Base-by-base conservation (phyloP, 2,329 filamentous ascomycete species). In the Aspergillus sp. region DNA sequence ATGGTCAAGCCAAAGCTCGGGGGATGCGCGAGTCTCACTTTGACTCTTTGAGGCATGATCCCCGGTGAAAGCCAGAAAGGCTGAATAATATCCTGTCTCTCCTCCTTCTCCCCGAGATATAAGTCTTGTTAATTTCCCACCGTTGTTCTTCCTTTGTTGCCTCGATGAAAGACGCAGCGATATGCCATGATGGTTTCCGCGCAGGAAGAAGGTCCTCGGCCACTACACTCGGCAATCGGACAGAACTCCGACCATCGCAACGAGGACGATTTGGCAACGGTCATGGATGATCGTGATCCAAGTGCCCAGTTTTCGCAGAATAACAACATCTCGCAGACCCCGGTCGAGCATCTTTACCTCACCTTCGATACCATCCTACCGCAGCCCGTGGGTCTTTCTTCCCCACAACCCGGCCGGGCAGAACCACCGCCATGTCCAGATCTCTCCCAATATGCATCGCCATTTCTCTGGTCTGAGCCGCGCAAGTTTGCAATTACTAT, bases 401-500 rank as follows among this genome's bases (percentile, higher is more conserved):
- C 66, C 59, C 52, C 68, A 69, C 43, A 69, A 58, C 33, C 58
- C 14, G 62, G 63, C 19, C 61, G 65, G 27, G 58, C 65, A 23
- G 57, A 74, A 37, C 73, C 81, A 1, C 87, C 86, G 49, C 70
- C 78, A 54, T 79, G 76, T 44, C 90, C 90, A 14, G 79, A 91
- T 69, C 82, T 95, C n/a, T 79, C 76, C 25, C 79, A 80, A 52
- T 95, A 86, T 68, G 76, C 73, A 1, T 87, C 89, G 15, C 92
- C 92, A 0, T 86, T 90, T 62, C 78, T 81, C 14, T 95, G 91
- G 90, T 84, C 88, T 0, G 67, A 76, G 33, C 76, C 76, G 17
- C 84, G 86, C 56, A 96, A 96, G 71, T 81, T 79, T 19, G 70
- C 88, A 51, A 84, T 89, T 59, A 84, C 93, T 12, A 81, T 81